These are phyloP conservation scores for Dryas integrifolia DNA, from an alignment of 331 rosid species.

Conservation along the genomic window DNA sequence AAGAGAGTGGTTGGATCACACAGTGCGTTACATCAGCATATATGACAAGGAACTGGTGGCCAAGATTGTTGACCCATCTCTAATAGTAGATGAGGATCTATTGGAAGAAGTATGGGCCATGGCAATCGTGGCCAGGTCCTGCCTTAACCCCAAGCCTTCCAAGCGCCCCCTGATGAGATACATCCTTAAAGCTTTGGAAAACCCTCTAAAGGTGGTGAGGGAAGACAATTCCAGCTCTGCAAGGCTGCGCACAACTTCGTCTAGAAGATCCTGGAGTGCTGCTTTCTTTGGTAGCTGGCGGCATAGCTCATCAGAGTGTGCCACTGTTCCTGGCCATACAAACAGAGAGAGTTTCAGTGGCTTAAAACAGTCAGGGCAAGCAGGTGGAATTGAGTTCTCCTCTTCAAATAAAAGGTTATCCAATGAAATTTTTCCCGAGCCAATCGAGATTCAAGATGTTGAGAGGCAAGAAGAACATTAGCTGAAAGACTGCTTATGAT, in stretches of 20 bases:
- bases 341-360: slow-evolving; percentile 52
- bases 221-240: slow-evolving; percentile 71
- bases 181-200: slow-evolving; percentile 87
- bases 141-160: slow-evolving; percentile 75
- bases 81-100: slow-evolving; percentile 82
- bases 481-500: slow-evolving; percentile 19
- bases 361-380: slow-evolving; percentile 57
- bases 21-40: slow-evolving; percentile 55
- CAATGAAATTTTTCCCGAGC: slow-evolving; percentile 88
- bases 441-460: slow-evolving; percentile 59
- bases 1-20: slow-evolving; percentile 72
- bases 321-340: slow-evolving; percentile 35
- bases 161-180: slow-evolving; percentile 81
- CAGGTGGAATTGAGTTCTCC: slow-evolving; percentile 62
- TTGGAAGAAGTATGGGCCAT: slow-evolving; percentile 96
- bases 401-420: slow-evolving; percentile 77
- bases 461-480: slow-evolving; percentile 52
- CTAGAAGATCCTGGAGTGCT: slow-evolving; percentile 79
- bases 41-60: slow-evolving; percentile 62
- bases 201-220: slow-evolving; percentile 86
- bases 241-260: slow-evolving; percentile 69
- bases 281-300: slow-evolving; percentile 86
- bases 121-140: slow-evolving; percentile 85
- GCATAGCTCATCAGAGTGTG: slow-evolving; percentile 75
- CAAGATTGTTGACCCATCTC: slow-evolving; percentile 73